A percentile compares a stretch with the other conserved stretches of the same genome.
Evolutionary conservation across 2,329 filamentous ascomycete genomes (phyloP).

Genomic region (Diaporthe sp.): DNA sequence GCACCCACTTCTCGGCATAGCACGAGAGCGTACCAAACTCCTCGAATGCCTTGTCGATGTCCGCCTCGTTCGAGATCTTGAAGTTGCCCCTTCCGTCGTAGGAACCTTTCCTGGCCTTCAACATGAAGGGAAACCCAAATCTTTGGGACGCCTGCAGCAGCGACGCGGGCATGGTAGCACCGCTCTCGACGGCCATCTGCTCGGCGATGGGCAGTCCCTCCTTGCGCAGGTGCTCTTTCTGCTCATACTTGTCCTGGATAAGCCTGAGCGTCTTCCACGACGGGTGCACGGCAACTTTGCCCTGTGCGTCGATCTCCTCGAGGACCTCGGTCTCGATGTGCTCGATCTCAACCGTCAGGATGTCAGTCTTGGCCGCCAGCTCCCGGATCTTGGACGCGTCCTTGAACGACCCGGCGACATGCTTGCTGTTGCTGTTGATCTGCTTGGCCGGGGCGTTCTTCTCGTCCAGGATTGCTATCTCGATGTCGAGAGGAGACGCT

Average conservation of each 20-base stretch:
- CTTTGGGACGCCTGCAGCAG: constrained; percentile 71
- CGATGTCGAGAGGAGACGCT: constrained; percentile 78
- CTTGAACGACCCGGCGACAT: constrained; percentile 90
- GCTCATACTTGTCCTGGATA: constrained; percentile 93
- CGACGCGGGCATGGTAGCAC: constrained; percentile 65
- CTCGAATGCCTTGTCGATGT: constrained; percentile 72
- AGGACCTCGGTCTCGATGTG: constrained; percentile 92
- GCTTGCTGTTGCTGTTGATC: constrained; percentile 78
- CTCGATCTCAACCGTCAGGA: constrained; percentile 94
- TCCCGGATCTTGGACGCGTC: constrained; percentile 81
- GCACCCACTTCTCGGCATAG: constrained; percentile 91
- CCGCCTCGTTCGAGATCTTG: constrained; percentile 56
- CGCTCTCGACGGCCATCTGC: constrained; percentile 71
- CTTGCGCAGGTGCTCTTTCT: constrained; percentile 82
- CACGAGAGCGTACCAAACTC: constrained; percentile 77
- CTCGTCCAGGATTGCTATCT: constrained; percentile 82
- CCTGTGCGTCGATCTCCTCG: constrained; percentile 79
- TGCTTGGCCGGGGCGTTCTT: constrained; percentile 85
- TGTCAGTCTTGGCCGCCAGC: constrained; percentile 80
- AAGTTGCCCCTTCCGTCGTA: constrained; percentile 88
- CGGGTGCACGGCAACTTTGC: constrained; percentile 76
- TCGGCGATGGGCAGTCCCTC: constrained; percentile 78
- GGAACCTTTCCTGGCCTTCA: constrained; percentile 89
- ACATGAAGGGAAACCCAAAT: constrained; percentile 88
- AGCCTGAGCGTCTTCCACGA: constrained; percentile 87